Percentiles rank a stretch among this genome's conserved stretches.
These are phyloP conservation scores for Talaromyces nanjingensis DNA, from an alignment of 495 filamentous ascomycete genomes.

Conservation along the genomic window DNA sequence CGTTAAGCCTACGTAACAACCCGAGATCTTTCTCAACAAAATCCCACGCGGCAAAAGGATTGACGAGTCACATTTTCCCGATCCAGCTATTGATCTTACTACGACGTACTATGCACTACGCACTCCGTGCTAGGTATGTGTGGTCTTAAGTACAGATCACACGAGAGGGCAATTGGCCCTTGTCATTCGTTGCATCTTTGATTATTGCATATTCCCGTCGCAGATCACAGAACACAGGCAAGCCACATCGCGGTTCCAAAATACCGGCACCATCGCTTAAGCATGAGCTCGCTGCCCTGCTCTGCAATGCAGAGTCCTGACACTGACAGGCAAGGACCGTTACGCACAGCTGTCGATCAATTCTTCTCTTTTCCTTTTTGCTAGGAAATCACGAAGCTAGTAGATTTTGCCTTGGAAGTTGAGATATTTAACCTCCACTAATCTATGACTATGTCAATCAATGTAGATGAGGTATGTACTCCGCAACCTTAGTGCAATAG, in stretches of 20 bases:
- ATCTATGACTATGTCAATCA: neutral
- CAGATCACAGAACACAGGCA: neutral
- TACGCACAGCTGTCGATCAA: neutral
- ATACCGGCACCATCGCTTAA: conserved; percentile 2
- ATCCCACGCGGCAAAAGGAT: neutral
- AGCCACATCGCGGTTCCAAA: neutral
- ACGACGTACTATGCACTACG: neutral
- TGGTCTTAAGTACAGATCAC: neutral
- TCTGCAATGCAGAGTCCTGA: neutral
- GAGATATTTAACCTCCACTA: neutral
- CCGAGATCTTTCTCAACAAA: neutral
- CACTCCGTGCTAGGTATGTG: neutral
- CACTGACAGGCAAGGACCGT: neutral
- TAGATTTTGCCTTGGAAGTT: neutral
- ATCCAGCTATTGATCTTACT: neutral
- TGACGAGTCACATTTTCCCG: neutral
- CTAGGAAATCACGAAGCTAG: neutral
- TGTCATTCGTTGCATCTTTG: neutral
- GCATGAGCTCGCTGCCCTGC: neutral
- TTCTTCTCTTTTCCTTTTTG: neutral
- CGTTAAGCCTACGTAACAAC: neutral
- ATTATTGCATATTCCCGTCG: neutral
- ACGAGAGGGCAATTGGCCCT: neutral
- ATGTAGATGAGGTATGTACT: neutral
- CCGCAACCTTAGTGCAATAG: neutral